These are phyloP conservation scores for Starmerella vitae DNA, from an alignment of 805 yeast species.

Conservation along the genomic window DNA sequence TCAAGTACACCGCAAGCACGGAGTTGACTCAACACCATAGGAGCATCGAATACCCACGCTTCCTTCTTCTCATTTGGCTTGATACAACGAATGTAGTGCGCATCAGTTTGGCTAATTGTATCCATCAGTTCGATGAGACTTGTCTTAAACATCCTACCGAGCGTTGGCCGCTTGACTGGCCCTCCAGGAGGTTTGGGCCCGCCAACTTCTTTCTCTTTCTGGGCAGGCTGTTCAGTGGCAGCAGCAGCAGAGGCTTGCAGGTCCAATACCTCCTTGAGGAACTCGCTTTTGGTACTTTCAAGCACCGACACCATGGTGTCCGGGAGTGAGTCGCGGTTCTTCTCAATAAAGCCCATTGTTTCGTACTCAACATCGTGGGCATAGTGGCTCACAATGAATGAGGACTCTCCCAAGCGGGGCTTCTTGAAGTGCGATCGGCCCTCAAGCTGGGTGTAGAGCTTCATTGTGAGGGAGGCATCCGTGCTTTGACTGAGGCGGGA, in stretches of 20 bases:
- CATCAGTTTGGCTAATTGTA: conserved; percentile 88
- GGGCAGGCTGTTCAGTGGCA: conserved; percentile 12
- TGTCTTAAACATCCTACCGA: conserved; percentile 86
- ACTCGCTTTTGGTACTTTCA: conserved; percentile 50
- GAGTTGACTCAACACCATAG: conserved; percentile 87
- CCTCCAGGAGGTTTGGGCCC: conserved; percentile 16
- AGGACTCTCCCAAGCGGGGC: conserved; percentile 86
- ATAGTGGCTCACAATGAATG: conserved; percentile 82
- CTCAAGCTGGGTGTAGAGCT: conserved; percentile 72
- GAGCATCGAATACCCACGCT: conserved; percentile 91
- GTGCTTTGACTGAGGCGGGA: conserved; percentile 87
- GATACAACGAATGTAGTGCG: conserved; percentile 92
- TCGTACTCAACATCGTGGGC: conserved; percentile 90
- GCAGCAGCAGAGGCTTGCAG: conserved; percentile 29
- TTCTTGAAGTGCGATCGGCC: conserved; percentile 76
- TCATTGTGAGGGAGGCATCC: conserved; percentile 83
- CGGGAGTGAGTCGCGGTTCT: conserved; percentile 93
- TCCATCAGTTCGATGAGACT: conserved; percentile 86
- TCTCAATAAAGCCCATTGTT: conserved; percentile 88
- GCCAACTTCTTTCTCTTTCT: not conserved
- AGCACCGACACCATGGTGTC: conserved; percentile 87
- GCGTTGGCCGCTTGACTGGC: conserved; percentile 56
- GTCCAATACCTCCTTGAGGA: conserved; percentile 52
- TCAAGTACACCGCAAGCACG: conserved; percentile 98
- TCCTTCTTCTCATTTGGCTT: conserved; percentile 89